Evolutionary conservation across 306 rosid species (phyloP).

Genomic region (Pterocarpus santalinus): DNA sequence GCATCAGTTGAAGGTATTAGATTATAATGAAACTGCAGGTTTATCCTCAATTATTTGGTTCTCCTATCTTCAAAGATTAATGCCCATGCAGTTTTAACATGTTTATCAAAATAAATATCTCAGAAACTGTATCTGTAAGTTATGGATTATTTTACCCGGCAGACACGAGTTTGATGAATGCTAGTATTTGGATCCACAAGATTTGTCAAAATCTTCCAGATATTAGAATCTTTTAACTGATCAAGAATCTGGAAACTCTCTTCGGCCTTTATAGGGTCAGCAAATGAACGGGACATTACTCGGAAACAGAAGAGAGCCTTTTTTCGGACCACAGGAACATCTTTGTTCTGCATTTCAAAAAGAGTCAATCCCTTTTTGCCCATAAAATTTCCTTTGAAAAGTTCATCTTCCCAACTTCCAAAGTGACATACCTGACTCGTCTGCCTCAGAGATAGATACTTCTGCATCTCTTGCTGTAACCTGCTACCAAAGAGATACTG

Average conservation of each 20-base stretch:
- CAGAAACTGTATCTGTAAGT: conserved; percentile 18
- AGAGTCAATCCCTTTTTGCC: conserved; percentile 54
- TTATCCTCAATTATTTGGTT: background rate
- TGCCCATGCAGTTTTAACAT: conserved; percentile 25
- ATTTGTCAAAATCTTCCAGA: conserved; percentile 90
- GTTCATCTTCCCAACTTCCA: conserved; percentile 43
- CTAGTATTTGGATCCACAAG: conserved; percentile 87
- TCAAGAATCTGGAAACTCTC: conserved; percentile 86
- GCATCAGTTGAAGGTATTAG: background rate
- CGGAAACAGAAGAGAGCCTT: conserved; percentile 78
- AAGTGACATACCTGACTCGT: conserved; percentile 74
- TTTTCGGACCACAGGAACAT: conserved; percentile 82
- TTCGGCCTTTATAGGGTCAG: conserved; percentile 86
- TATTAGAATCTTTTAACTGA: conserved; percentile 91
- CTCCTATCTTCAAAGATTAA: conserved; percentile 33
- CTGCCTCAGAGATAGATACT: conserved; percentile 81
- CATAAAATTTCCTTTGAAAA: conserved; percentile 36
- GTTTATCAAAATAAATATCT: conserved; percentile 19
- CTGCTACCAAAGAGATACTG: conserved; percentile 71
- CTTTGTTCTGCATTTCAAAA: conserved; percentile 78
- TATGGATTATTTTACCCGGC: conserved; percentile 64
- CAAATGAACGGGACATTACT: conserved; percentile 87
- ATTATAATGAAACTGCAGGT: background rate
- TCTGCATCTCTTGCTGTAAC: conserved; percentile 97
- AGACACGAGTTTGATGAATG: conserved; percentile 73